Conservation (phyloP, 148 eudicot genomes). For the Rhododendron kiyosumense region DNA sequence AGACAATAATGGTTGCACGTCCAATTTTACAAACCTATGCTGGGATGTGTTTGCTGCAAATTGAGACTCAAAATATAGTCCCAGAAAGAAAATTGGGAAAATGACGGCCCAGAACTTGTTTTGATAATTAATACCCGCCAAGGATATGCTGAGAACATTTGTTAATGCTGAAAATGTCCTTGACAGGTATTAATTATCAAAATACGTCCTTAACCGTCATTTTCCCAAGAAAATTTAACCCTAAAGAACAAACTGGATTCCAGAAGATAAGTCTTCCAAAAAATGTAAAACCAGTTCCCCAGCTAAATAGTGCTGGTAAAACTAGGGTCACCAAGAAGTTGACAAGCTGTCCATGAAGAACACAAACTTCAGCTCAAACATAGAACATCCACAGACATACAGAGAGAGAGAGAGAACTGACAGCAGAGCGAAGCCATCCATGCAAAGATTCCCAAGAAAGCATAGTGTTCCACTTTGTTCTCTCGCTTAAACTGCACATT, state of each 20-base stretch:
- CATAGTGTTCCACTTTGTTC: constrained; percentile 63
- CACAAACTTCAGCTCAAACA: neutral
- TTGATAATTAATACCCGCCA: too few species aligned
- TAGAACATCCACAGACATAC: neutral
- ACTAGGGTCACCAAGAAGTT: neutral
- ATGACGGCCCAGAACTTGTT: too few species aligned
- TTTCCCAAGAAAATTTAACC: neutral
- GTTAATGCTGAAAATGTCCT: too few species aligned
- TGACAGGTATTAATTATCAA: too few species aligned
- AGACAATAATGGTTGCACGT: neutral
- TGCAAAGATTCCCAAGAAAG: constrained; percentile 85
- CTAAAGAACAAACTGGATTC: neutral
- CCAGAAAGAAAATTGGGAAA: neutral
- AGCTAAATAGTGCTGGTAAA: neutral
- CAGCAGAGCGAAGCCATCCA: constrained; percentile 83
- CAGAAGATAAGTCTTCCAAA: neutral
- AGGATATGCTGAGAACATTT: too few species aligned
- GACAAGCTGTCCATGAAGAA: neutral
- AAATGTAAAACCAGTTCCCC: neutral
- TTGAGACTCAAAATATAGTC: neutral
- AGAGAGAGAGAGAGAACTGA: constrained; percentile 36
- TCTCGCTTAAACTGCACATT: constrained; percentile 79
- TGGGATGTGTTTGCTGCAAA: neutral
- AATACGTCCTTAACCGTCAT: too few species aligned
- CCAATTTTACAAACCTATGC: neutral